Base-by-base conservation (phyloP, 2,329 filamentous ascomycete species). In the Calonectria crousiana region DNA sequence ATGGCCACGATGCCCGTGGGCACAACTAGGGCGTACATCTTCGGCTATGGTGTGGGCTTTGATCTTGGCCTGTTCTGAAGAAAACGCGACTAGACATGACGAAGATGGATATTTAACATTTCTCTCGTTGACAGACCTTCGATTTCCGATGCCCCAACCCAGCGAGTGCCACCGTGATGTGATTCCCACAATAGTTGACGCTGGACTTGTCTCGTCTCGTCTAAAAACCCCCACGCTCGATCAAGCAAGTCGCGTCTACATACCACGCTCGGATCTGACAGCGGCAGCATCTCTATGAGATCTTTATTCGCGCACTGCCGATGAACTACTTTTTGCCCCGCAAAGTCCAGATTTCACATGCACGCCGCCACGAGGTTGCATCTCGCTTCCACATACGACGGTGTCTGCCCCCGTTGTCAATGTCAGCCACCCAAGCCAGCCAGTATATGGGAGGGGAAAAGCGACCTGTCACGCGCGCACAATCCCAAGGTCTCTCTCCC, bases 1-100 rank as follows among this genome's bases (percentile, higher is more conserved):
- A 64, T 64, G 14, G 30, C 9, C 3, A 66, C 65, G 26, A 78
- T 58, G 11, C 52, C 68, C 9, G 65, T n/a, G 16, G 68, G 66
- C 11, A 78, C 62, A 23, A 72, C 28, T 68, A 76, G 64, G 32
- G 74, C 72, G 52, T 78, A 79, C 77, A 79, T 79, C 44, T 47
- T 76, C 72, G 16, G 3, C 18, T 26, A 23, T 16, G 26, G 28
- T 34, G 16, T 14, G 20, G 6, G 62, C 41, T 26, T 41, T 44
- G 56, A 26, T 28, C n/a, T 60, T 60, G 34, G 20, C 23, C 30
- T 60, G 34, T 41, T 41, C 56, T 60, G 56, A 41, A 60, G 56
- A 60, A 1, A 5, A 8, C 34, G 13, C 16, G 9, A 36, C 56
- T 60, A 36, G 47, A 26, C 32, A 38, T 38, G 18, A 36, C 11